Evolutionary conservation across 306 rosid genomes (phyloP).

Genomic region (Rubus parviflorus): DNA sequence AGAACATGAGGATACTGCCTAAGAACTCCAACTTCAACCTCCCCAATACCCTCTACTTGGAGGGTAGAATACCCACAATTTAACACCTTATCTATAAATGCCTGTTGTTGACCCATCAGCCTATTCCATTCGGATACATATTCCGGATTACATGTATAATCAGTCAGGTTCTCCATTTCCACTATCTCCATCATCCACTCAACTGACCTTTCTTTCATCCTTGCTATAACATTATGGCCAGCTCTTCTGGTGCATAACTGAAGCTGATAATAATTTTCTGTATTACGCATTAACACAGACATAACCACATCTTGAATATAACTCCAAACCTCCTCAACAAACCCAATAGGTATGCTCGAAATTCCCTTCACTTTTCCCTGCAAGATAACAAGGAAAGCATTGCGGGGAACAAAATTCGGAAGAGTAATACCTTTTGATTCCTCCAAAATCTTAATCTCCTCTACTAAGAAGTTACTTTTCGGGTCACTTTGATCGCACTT

Average conservation of each 20-base stretch:
- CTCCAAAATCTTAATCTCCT: constrained; percentile 3
- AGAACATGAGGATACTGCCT: not conserved
- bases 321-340: not conserved
- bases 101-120: not conserved
- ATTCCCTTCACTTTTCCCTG: constrained; percentile 3
- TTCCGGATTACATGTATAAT: not conserved
- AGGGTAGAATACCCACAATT: not conserved
- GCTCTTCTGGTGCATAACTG: not conserved
- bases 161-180: not conserved
- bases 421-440: not conserved
- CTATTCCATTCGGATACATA: not conserved
- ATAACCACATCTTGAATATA: not conserved
- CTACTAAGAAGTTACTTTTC: not conserved
- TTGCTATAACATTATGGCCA: not conserved
- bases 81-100: not conserved
- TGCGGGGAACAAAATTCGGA: not conserved
- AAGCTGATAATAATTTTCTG: not conserved
- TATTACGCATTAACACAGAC: not conserved
- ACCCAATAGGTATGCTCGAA: not conserved
- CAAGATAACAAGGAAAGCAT: not conserved
- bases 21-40: not conserved
- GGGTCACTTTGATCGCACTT: not conserved
- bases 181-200: not conserved
- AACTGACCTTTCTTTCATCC: not conserved
- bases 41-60: not conserved